phyloP scores from a whole-genome alignment of 441 rosid genomes.

The Adansonia madagascariensis region DNA sequence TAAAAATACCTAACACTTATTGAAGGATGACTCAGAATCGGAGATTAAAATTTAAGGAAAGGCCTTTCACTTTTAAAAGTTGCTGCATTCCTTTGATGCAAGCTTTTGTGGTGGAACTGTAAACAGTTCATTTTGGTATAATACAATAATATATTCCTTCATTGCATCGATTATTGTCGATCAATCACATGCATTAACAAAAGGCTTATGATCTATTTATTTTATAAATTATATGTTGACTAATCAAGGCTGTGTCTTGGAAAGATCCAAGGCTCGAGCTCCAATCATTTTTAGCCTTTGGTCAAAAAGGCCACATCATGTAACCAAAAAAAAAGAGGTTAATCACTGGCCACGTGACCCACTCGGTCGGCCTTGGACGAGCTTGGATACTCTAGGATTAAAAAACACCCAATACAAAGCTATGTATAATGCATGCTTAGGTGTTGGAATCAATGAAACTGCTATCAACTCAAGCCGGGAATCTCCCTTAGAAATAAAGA shows the following conservation, averaged over 20 bases:
- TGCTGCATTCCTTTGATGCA: not conserved
- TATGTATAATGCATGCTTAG: too few species aligned
- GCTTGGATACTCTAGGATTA: not conserved
- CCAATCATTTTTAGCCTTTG: not conserved
- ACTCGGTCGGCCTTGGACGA: not conserved
- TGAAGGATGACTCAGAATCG: not conserved
- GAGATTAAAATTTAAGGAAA: too few species aligned
- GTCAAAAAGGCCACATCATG: not conserved
- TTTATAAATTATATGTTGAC: not conserved
- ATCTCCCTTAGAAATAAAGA: too few species aligned
- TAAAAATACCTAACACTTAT: not conserved
- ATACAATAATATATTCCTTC: not conserved
- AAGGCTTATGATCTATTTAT: not conserved
- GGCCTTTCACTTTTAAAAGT: not conserved
- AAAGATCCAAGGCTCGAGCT: not conserved
- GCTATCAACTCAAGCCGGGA: too few species aligned
- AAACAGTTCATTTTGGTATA: not conserved
- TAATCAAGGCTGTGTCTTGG: not conserved
- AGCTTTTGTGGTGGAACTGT: not conserved
- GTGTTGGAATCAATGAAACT: too few species aligned
- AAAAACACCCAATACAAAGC: too few species aligned
- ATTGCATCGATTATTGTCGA: not conserved
- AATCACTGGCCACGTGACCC: not conserved
- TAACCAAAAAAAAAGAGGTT: too few species aligned
- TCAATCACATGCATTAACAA: not conserved